Percentiles rank a stretch among this genome's conserved stretches.
These are phyloP conservation scores for Croton setiger DNA, from an alignment of 441 rosid species.

Conservation along the genomic window DNA sequence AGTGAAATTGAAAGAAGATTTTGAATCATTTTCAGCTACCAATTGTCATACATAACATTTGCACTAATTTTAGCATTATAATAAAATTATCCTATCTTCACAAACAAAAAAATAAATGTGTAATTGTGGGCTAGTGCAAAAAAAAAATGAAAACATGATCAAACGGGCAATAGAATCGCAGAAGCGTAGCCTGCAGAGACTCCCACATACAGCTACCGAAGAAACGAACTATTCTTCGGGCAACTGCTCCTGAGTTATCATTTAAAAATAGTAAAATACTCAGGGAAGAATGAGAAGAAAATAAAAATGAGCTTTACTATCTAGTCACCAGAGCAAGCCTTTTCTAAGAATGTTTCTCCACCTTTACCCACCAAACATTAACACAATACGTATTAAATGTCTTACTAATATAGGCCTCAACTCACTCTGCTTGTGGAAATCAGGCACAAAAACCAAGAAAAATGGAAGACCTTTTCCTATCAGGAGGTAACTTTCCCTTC, in stretches of 20 bases:
- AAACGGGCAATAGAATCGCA: conserved; percentile 1
- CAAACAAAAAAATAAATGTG: neutral
- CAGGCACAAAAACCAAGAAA: conserved; percentile 7
- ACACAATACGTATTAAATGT: neutral
- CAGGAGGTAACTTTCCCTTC: conserved; percentile 48
- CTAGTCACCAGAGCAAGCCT: conserved; percentile 8
- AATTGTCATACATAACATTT: too few relatives aligned
- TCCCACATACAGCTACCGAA: neutral
- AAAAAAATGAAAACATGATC: conserved; percentile 14
- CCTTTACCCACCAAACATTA: conserved; percentile 4
- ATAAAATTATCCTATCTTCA: too few relatives aligned
- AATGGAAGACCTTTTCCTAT: conserved; percentile 18
- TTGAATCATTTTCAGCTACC: too few relatives aligned
- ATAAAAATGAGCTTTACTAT: neutral
- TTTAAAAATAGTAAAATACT: neutral
- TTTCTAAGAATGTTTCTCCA: neutral
- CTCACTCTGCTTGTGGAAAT: conserved; percentile 7
- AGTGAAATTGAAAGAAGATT: too few relatives aligned
- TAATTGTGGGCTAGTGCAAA: conserved; percentile 10
- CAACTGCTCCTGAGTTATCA: neutral
- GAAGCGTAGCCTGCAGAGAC: neutral
- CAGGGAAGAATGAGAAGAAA: neutral
- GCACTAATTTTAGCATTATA: too few relatives aligned
- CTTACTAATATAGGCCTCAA: conserved; percentile 3
- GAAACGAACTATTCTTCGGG: neutral